Evolutionary conservation across 495 filamentous ascomycete genomes (phyloP).

Genomic region (Penicillium daleae): DNA sequence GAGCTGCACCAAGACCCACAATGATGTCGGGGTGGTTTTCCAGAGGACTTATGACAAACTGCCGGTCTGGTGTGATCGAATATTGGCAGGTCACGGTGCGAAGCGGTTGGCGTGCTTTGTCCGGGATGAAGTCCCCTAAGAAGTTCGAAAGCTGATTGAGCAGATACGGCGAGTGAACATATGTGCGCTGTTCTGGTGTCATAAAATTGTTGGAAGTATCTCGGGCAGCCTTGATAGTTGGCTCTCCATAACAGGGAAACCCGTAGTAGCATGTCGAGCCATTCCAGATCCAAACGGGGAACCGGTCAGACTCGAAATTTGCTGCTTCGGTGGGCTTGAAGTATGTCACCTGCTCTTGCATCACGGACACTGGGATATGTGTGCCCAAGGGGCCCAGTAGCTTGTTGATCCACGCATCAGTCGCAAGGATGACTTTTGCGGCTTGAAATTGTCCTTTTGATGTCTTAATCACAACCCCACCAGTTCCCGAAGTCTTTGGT

Average conservation of each 20-base stretch:
- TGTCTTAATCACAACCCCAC: conserved; percentile 28
- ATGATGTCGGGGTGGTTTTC: conserved; percentile 31
- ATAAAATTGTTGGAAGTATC: conserved; percentile 36
- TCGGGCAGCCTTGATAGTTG: conserved; percentile 37
- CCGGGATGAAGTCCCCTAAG: conserved; percentile 28
- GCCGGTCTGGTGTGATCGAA: conserved; percentile 34
- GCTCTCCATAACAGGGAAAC: conserved; percentile 34
- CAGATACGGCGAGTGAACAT: conserved; percentile 30
- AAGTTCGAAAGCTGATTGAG: conserved; percentile 27
- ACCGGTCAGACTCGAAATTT: conserved; percentile 22
- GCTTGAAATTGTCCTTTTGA: conserved; percentile 29
- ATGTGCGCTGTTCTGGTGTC: conserved; percentile 34
- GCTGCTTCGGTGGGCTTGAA: conserved; percentile 30
- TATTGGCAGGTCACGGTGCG: conserved; percentile 38
- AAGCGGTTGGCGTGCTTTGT: conserved; percentile 29
- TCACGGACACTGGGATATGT: conserved; percentile 33
- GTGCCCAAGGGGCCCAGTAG: conserved; percentile 29
- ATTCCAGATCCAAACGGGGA: conserved; percentile 36
- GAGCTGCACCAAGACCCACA: conserved; percentile 33
- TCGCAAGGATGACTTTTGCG: conserved; percentile 31
- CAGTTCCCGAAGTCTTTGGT: conserved; percentile 17
- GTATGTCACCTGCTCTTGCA: conserved; percentile 40
- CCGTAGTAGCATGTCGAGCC: conserved; percentile 32
- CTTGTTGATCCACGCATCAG: conserved; percentile 37
- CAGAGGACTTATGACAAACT: conserved; percentile 34